Conservation (phyloP, 2,329 filamentous ascomycete genomes). For the Sarocladium kiliense region DNA sequence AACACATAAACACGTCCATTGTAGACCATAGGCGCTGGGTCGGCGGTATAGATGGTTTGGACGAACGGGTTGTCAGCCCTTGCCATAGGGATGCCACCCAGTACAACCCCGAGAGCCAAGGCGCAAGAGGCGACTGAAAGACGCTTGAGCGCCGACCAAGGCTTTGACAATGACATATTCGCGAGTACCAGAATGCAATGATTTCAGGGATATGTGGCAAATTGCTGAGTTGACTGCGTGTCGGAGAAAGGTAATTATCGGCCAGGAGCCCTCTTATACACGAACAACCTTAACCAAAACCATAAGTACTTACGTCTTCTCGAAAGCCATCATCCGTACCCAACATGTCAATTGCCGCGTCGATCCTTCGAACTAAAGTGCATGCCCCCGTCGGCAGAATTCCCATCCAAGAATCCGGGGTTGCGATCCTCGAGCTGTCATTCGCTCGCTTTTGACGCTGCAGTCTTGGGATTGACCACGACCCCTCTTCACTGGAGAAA, state of each 20-base stretch:
- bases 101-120: not conserved
- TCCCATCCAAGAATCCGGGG: not conserved
- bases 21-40: conserved; percentile 25
- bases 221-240: too few species aligned
- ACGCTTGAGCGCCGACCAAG: not conserved
- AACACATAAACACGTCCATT: conserved; percentile 23
- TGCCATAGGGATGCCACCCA: not conserved
- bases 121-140: not conserved
- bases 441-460: not conserved
- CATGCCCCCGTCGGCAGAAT: not conserved
- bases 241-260: too few species aligned
- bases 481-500: too few species aligned
- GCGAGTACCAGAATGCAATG: too few species aligned
- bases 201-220: too few species aligned
- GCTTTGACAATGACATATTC: not conserved
- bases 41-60: conserved; percentile 9
- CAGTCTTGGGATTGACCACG: not conserved
- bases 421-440: not conserved
- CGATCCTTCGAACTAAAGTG: not conserved
- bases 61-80: conserved; percentile 11
- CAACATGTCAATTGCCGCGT: not conserved
- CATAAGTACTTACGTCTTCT: not conserved
- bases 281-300: not conserved
- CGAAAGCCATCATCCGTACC: not conserved
- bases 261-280: not conserved